Evolutionary conservation across 805 yeast species (phyloP).

Genomic region (Starmera amethionina): DNA sequence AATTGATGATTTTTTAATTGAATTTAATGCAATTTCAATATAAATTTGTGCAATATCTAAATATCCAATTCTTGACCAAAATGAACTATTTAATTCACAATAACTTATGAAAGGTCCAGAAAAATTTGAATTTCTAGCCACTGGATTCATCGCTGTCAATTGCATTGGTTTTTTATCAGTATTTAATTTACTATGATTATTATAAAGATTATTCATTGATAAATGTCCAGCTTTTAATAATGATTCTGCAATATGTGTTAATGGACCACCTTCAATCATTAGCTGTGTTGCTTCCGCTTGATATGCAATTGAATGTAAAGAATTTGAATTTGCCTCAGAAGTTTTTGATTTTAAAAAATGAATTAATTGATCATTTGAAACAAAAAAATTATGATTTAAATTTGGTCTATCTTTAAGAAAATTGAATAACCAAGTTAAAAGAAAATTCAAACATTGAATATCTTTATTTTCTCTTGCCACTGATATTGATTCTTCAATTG

Average conservation of each 20-base stretch:
- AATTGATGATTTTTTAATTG: slow-evolving; percentile 22
- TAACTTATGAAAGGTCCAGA: slow-evolving; percentile 28
- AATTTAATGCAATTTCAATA: slow-evolving; percentile 34
- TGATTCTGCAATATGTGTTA: slow-evolving; percentile 41
- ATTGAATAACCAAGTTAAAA: slow-evolving; percentile 65
- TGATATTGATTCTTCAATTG: slow-evolving; percentile 79
- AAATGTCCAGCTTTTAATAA: slow-evolving; percentile 46
- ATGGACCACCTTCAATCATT: slow-evolving; percentile 40
- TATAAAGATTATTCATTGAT: slow-evolving; percentile 36
- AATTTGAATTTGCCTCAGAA: slow-evolving; percentile 14
- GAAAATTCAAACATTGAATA: slow-evolving; percentile 56
- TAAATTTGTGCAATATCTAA: slow-evolving; percentile 36
- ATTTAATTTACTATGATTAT: not conserved
- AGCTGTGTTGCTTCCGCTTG: slow-evolving; percentile 53
- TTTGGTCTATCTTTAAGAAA: slow-evolving; percentile 63
- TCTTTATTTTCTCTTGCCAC: slow-evolving; percentile 85
- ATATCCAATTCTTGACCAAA: slow-evolving; percentile 46
- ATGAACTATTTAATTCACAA: slow-evolving; percentile 33
- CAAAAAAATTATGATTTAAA: slow-evolving; percentile 37
- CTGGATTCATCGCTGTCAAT: no score
- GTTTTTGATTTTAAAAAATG: slow-evolving; percentile 34
- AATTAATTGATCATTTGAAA: slow-evolving; percentile 56
- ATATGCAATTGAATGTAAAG: slow-evolving; percentile 46
- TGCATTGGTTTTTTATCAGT: no score
- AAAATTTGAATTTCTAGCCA: no score